Conservation (phyloP, 2,329 filamentous ascomycete genomes). For the Microascus cirrosus region DNA sequence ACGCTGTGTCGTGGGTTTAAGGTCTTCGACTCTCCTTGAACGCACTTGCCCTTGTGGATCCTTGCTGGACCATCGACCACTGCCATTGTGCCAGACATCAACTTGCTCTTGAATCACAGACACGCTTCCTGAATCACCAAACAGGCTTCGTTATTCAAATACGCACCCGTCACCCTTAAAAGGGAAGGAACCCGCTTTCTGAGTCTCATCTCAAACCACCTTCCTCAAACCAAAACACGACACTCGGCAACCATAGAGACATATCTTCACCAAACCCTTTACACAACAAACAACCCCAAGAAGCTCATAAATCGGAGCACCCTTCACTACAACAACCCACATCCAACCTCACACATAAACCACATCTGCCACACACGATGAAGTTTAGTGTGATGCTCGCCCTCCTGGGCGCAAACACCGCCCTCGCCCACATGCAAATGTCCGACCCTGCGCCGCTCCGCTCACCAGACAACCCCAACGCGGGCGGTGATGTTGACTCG, state of each 20-base stretch:
- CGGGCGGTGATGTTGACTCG: conserved; percentile 49
- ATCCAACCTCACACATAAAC: not conserved
- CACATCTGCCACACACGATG: conserved; percentile 22
- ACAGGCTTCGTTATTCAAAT: not conserved
- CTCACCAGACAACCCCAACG: conserved; percentile 39
- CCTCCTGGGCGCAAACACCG: conserved; percentile 29
- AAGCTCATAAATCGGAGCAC: not conserved
- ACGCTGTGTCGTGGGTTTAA: not conserved
- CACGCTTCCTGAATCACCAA: not conserved
- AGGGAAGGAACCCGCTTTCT: not conserved
- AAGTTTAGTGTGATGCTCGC: conserved; percentile 25
- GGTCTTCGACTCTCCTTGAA: no score
- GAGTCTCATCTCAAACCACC: not conserved
- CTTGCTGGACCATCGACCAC: not conserved
- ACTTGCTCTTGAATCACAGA: not conserved
- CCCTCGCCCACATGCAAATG: conserved; percentile 47
- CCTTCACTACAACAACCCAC: not conserved
- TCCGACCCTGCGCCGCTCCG: conserved; percentile 37
- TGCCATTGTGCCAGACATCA: not conserved
- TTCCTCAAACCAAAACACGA: not conserved
- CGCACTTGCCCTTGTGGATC: not conserved
- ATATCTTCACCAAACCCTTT: not conserved
- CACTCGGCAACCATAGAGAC: not conserved
- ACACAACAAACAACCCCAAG: not conserved
- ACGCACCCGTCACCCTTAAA: not conserved